Conservation (phyloP, 2,329 filamentous ascomycete genomes). For the Gnomoniopsis smithogilvyi region DNA sequence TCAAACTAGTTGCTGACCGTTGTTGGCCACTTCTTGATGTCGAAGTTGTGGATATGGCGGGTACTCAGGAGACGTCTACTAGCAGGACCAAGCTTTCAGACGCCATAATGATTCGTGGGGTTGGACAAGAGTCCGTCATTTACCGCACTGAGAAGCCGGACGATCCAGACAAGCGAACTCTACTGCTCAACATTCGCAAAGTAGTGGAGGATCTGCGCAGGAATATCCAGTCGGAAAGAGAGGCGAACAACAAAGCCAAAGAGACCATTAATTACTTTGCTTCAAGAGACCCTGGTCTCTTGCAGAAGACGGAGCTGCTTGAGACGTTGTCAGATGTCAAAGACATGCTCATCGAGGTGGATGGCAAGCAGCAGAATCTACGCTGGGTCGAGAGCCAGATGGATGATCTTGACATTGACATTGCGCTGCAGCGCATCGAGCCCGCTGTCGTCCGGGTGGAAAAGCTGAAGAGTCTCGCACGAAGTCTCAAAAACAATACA, state of each 20-base stretch:
- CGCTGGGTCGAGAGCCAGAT: constrained; percentile 95
- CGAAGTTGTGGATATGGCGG: constrained; percentile 84
- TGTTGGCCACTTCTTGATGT: constrained; percentile 95
- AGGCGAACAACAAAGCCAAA: constrained; percentile 78
- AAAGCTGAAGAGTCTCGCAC: constrained; percentile 75
- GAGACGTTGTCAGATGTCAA: constrained; percentile 76
- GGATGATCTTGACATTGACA: constrained; percentile 93
- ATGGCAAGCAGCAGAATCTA: constrained; percentile 93
- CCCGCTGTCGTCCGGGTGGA: constrained; percentile 80
- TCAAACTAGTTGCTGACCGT: constrained; percentile 85
- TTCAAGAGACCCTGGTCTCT: constrained; percentile 69
- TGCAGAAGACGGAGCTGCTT: constrained; percentile 77
- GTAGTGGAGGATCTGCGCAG: constrained; percentile 89
- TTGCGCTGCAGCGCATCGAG: constrained; percentile 87
- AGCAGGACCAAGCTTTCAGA: constrained; percentile 68
- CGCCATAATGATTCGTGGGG: constrained; percentile 83
- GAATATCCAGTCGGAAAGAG: constrained; percentile 78
- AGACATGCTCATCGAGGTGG: constrained; percentile 90
- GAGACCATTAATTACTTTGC: constrained; percentile 87
- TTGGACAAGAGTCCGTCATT: constrained; percentile 88
- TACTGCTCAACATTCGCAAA: constrained; percentile 89
- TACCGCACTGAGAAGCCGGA: constrained; percentile 86
- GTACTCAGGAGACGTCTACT: constrained; percentile 54
- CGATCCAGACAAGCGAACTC: constrained; percentile 70
- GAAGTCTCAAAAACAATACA: constrained; percentile 77